Conservation (phyloP, 208 protist genomes). For the Leishmania major region DNA sequence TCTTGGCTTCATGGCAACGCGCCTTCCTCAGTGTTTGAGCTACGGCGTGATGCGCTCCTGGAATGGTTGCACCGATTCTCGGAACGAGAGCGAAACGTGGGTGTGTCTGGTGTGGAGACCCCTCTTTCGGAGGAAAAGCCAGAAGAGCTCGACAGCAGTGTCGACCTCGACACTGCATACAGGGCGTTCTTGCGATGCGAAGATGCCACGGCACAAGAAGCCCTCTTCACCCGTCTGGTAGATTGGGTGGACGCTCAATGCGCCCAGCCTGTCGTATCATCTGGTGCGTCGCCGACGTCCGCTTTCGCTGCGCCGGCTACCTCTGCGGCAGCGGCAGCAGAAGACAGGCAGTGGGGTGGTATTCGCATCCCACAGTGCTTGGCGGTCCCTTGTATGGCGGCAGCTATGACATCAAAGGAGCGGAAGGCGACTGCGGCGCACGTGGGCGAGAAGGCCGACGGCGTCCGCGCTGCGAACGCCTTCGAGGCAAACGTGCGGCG, state of each 20-base stretch:
- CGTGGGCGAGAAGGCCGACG: background rate
- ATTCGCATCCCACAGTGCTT: slow-evolving; percentile 16
- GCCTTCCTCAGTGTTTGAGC: slow-evolving; percentile 3
- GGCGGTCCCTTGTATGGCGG: background rate
- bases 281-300: background rate
- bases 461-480: background rate
- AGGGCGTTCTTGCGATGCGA: slow-evolving; percentile 13
- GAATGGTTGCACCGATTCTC: slow-evolving; percentile 16
- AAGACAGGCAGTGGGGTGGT: background rate
- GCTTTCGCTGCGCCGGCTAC: too few species aligned
- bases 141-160: background rate
- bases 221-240: slow-evolving; percentile 6
- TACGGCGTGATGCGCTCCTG: slow-evolving; percentile 13
- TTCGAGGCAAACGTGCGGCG: slow-evolving; percentile 23
- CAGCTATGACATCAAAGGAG: background rate
- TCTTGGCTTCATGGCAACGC: background rate
- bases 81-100: background rate
- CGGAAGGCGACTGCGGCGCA: background rate
- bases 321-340: background rate
- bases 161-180: slow-evolving; percentile 14
- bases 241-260: slow-evolving; percentile 22
- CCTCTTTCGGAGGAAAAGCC: background rate
- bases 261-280: background rate
- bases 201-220: slow-evolving; percentile 1
- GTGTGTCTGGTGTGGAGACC: background rate